phyloP scores from a whole-genome alignment of 257 asterid genomes.

The Fraxinus americana region DNA sequence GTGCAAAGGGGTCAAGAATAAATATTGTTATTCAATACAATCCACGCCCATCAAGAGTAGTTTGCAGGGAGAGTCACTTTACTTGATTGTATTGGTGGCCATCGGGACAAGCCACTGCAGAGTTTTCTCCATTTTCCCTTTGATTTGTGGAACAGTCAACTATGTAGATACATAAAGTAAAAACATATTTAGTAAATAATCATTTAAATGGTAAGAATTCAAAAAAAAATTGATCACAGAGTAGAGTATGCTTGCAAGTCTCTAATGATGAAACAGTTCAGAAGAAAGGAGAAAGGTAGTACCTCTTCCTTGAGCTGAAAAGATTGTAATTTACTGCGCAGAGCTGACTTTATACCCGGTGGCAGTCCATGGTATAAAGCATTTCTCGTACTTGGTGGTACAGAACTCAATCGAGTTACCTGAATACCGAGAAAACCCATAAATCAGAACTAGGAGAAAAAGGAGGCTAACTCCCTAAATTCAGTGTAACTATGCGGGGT shows the following conservation, averaged over 20 bases:
- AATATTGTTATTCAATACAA: slow-evolving; percentile 6
- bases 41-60: slow-evolving; percentile 7
- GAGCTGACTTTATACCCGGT: slow-evolving; percentile 66
- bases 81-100: slow-evolving; percentile 95
- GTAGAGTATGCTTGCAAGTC: background rate
- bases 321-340: slow-evolving; percentile 71
- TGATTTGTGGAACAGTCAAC: slow-evolving; percentile 62
- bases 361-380: slow-evolving; percentile 85
- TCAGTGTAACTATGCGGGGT: background rate
- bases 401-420: slow-evolving; percentile 83
- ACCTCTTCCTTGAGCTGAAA: slow-evolving; percentile 83
- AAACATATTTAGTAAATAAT: background rate
- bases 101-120: slow-evolving; percentile 90
- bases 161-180: background rate
- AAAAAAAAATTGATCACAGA: background rate
- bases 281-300: background rate
- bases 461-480: slow-evolving; percentile 5
- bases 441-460: background rate
- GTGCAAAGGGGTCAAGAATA: slow-evolving; percentile 4
- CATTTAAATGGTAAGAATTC: no score
- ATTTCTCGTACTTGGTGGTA: slow-evolving; percentile 85
- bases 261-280: background rate
- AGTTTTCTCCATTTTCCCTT: slow-evolving; percentile 92
- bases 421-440: slow-evolving; percentile 30
- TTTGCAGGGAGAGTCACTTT: slow-evolving; percentile 28